Evolutionary conservation across 176 grass and related monocot genomes (phyloP).

Genomic region (Triticum timopheevii): DNA sequence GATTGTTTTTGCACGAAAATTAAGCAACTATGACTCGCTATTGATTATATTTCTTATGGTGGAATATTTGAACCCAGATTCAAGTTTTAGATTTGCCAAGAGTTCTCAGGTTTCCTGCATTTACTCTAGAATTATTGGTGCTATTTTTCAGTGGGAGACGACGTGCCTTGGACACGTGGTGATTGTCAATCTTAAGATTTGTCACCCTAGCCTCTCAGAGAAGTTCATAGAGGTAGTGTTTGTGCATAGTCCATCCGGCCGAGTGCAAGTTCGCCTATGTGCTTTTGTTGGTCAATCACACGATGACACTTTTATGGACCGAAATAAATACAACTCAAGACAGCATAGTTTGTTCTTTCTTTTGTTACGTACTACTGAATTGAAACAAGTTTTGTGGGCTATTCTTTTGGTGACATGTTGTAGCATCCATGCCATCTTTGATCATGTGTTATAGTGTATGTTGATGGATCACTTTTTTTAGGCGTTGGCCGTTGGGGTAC

Average conservation of each 20-base stretch:
- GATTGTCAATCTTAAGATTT: not conserved
- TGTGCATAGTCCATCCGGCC: too few species aligned
- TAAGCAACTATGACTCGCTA: too few species aligned
- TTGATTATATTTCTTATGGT: not conserved
- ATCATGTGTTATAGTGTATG: not conserved
- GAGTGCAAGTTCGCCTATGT: not conserved
- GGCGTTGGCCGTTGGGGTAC: too few species aligned
- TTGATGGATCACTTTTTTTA: not conserved
- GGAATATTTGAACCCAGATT: not conserved
- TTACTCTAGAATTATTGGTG: not conserved
- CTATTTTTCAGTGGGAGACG: too few species aligned
- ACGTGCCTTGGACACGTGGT: not conserved
- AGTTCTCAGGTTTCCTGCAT: not conserved
- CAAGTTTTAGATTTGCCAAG: not conserved
- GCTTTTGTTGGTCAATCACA: not conserved
- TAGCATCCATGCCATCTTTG: not conserved
- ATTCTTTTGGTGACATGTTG: not conserved
- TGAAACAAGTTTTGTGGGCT: not conserved
- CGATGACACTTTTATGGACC: not conserved
- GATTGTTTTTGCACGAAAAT: too few species aligned
- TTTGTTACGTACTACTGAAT: not conserved
- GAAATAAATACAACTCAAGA: too few species aligned
- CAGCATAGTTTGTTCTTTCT: too few species aligned
- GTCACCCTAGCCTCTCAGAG: too few species aligned
- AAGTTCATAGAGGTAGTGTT: too few species aligned